Evolutionary conservation across 2,329 filamentous ascomycete genomes (phyloP).

Genomic region (Cladosporium sp.): DNA sequence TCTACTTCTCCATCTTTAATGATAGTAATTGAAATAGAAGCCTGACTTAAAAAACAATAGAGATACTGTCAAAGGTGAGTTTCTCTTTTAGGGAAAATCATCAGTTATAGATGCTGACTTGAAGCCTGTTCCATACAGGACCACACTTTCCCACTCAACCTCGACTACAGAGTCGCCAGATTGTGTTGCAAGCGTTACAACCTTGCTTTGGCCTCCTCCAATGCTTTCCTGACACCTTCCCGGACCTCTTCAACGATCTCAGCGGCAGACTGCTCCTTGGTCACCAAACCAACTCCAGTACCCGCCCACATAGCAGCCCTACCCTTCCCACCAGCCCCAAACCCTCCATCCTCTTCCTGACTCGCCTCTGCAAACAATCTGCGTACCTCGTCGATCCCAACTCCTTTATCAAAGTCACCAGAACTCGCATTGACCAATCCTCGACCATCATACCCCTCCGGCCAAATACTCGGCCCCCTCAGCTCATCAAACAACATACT

Average conservation of each 20-base stretch:
- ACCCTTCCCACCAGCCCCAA: slow-evolving; percentile 50
- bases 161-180: not conserved
- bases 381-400: slow-evolving; percentile 28
- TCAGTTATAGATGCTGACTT: not conserved
- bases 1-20: not conserved
- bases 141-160: not conserved
- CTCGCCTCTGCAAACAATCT: slow-evolving; percentile 51
- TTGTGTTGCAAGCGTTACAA: not conserved
- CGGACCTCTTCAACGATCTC: slow-evolving; percentile 55
- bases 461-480: slow-evolving; percentile 61
- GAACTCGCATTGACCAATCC: slow-evolving; percentile 60
- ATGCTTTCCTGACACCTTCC: not conserved
- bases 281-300: slow-evolving; percentile 61
- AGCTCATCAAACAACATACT: slow-evolving; percentile 56
- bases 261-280: slow-evolving; percentile 51
- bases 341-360: slow-evolving; percentile 53
- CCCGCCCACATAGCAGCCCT: slow-evolving; percentile 66
- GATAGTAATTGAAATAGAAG: not conserved
- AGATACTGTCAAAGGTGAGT: not conserved
- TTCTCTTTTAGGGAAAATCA: not conserved
- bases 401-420: slow-evolving; percentile 28
- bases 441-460: slow-evolving; percentile 58
- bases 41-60: not conserved
- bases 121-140: not conserved
- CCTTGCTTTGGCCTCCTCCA: slow-evolving; percentile 10